Evolutionary conservation across 2,329 filamentous ascomycete species (phyloP).

Genomic region (Emydomyces testavorans): DNA sequence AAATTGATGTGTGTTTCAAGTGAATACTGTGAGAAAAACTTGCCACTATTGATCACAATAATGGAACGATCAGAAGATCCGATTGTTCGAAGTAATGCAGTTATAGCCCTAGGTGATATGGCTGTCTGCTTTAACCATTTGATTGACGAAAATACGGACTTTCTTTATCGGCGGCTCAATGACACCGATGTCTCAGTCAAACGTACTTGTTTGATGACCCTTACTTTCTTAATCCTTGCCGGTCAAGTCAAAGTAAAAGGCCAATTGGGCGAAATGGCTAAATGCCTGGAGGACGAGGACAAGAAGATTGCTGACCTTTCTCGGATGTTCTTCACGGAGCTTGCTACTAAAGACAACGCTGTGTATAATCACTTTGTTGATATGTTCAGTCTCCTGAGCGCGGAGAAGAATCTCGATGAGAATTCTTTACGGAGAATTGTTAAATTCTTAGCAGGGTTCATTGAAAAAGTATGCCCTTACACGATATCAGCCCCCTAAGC

Average conservation of each 20-base stretch:
- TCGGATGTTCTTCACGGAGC: constrained; percentile 95
- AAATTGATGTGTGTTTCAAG: constrained; percentile 98
- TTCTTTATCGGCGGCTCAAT: constrained; percentile 84
- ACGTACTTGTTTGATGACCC: constrained; percentile 93
- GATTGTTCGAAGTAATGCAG: constrained; percentile 87
- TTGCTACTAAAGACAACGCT: constrained; percentile 95
- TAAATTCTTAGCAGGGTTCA: constrained; percentile 86
- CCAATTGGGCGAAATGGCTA: constrained; percentile 96
- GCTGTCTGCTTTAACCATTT: constrained; percentile 98
- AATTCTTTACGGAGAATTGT: constrained; percentile 77
- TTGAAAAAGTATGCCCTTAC: constrained; percentile 69
- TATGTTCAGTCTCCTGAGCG: constrained; percentile 89
- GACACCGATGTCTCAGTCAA: constrained; percentile 84
- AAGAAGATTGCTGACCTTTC: constrained; percentile 87
- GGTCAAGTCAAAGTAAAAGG: constrained; percentile 99
- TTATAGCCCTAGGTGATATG: constrained; percentile 96
- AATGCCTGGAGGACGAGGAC: constrained; percentile 94
- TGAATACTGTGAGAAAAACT: constrained; percentile 88
- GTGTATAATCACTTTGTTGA: constrained; percentile 99
- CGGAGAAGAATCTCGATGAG: constrained; percentile 68
- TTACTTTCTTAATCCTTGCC: constrained; percentile 92
- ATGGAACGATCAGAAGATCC: constrained; percentile 89
- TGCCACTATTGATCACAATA: constrained; percentile 91
- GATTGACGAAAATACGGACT: constrained; percentile 98
- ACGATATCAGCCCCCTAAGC: not conserved